Percentiles rank a stretch among this genome's conserved stretches.
These are phyloP conservation scores for Cichorium intybus DNA, from an alignment of 140 eudicot genomes.

Conservation along the genomic window DNA sequence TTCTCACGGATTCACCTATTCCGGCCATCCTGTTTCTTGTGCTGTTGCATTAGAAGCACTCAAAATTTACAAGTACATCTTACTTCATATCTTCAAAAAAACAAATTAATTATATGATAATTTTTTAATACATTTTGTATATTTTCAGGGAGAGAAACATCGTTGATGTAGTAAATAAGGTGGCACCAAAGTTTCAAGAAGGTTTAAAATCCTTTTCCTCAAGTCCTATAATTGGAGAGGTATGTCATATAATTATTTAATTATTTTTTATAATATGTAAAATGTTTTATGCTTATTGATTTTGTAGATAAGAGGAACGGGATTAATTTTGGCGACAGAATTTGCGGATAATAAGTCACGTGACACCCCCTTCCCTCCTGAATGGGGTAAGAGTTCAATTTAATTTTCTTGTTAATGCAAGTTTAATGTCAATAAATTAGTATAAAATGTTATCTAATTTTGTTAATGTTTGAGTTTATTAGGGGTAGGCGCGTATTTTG, in stretches of 20 bases:
- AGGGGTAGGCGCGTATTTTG: conserved; percentile 91
- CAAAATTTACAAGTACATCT: conserved; percentile 70
- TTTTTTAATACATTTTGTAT: neutral
- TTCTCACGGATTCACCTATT: conserved; percentile 88
- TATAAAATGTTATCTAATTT: conserved; percentile 2
- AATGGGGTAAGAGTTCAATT: conserved; percentile 72
- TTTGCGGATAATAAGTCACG: conserved; percentile 89
- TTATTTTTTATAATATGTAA: neutral
- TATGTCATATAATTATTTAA: conserved; percentile 13
- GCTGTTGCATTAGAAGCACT: conserved; percentile 96
- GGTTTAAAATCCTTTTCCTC: conserved; percentile 73
- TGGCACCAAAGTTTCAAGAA: conserved; percentile 89
- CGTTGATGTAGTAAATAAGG: conserved; percentile 57
- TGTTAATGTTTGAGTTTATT: conserved; percentile 8
- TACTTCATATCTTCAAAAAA: neutral
- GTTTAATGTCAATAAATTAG: conserved; percentile 1
- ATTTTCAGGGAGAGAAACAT: conserved; percentile 85
- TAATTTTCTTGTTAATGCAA: neutral
- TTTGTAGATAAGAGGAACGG: conserved; percentile 88
- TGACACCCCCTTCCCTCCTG: conserved; percentile 80
- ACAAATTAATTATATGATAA: neutral
- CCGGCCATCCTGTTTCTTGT: conserved; percentile 96
- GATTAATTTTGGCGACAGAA: conserved; percentile 81
- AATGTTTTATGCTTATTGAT: neutral
- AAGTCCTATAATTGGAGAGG: conserved; percentile 97